Percentiles rank a stretch among this genome's conserved stretches.
These are phyloP conservation scores for Arachis hypogaea DNA, from an alignment of 306 rosid genomes.

Conservation along the genomic window DNA sequence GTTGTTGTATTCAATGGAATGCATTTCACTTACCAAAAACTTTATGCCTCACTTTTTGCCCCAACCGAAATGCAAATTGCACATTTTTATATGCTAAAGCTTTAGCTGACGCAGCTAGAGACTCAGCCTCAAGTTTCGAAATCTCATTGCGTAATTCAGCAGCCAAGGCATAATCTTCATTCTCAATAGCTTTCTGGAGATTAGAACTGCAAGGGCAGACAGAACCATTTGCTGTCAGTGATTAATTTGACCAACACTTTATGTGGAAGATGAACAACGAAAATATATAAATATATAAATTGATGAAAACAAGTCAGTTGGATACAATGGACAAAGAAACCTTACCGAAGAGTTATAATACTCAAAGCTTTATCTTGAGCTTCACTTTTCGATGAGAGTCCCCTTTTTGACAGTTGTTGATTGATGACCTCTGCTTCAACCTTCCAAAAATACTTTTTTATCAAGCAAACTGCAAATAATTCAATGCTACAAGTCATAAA, in stretches of 20 bases:
- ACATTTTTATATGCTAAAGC: slow-evolving; percentile 82
- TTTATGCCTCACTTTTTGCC: slow-evolving; percentile 88
- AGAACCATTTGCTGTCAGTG: slow-evolving; percentile 12
- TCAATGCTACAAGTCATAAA: slow-evolving; percentile 39
- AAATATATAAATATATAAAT: background rate
- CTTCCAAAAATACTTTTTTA: slow-evolving; percentile 48
- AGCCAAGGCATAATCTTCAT: slow-evolving; percentile 79
- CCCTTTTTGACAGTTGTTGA: slow-evolving; percentile 82
- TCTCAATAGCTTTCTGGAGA: slow-evolving; percentile 73
- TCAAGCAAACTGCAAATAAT: slow-evolving; percentile 38
- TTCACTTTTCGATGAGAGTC: slow-evolving; percentile 81
- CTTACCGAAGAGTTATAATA: slow-evolving; percentile 72
- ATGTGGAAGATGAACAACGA: background rate
- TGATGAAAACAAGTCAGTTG: slow-evolving; percentile 35
- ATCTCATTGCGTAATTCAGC: slow-evolving; percentile 77
- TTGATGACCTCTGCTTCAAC: slow-evolving; percentile 82
- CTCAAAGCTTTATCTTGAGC: slow-evolving; percentile 87
- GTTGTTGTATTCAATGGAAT: slow-evolving; percentile 24
- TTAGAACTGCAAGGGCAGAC: slow-evolving; percentile 67
- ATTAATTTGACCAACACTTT: slow-evolving; percentile 20
- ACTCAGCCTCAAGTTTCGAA: slow-evolving; percentile 78
- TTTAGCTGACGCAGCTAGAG: slow-evolving; percentile 82
- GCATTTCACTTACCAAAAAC: slow-evolving; percentile 51
- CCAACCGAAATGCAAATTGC: slow-evolving; percentile 79
- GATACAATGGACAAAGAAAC: slow-evolving; percentile 30